phyloP scores from a whole-genome alignment of 106 monocot genomes.

The Dendrobium catenatum region DNA sequence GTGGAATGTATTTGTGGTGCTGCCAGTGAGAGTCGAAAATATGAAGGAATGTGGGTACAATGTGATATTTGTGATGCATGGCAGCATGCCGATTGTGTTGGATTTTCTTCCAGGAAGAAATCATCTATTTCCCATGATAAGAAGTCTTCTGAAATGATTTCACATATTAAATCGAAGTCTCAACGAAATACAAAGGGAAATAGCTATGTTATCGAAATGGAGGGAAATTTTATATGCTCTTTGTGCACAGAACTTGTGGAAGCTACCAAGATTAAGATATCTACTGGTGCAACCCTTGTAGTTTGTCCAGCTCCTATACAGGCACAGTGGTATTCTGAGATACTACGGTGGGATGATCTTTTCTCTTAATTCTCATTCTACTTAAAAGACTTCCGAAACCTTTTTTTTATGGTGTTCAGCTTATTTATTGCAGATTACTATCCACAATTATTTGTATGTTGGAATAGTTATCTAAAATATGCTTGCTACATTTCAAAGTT shows the following conservation, averaged over 20 bases:
- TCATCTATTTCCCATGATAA: constrained; percentile 12
- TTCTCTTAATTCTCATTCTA: not conserved
- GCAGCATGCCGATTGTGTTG: constrained; percentile 97
- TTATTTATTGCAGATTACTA: not conserved
- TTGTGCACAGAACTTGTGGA: constrained; percentile 73
- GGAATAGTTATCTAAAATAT: not conserved
- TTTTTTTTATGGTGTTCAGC: not conserved
- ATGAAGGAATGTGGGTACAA: constrained; percentile 92
- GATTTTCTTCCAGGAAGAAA: constrained; percentile 52
- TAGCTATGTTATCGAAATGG: constrained; percentile 38
- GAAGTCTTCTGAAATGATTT: constrained; percentile 9
- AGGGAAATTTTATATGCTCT: constrained; percentile 54
- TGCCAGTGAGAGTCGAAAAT: constrained; percentile 60
- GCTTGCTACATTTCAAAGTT: not conserved
- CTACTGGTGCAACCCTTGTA: constrained; percentile 69
- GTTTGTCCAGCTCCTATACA: constrained; percentile 92
- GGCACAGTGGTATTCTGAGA: constrained; percentile 90
- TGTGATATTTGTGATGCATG: constrained; percentile 98
- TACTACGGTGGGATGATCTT: constrained; percentile 51
- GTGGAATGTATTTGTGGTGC: constrained; percentile 98
- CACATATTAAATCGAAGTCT: constrained; percentile 16
- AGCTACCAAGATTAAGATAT: constrained; percentile 41
- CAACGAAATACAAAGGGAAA: constrained; percentile 19
- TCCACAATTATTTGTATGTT: not conserved
- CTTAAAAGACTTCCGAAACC: not conserved